Percentiles rank a stretch among this genome's conserved stretches.
Evolutionary conservation across 495 filamentous ascomycete genomes (phyloP).

Genomic region (Amphirosellinia nigrospora): DNA sequence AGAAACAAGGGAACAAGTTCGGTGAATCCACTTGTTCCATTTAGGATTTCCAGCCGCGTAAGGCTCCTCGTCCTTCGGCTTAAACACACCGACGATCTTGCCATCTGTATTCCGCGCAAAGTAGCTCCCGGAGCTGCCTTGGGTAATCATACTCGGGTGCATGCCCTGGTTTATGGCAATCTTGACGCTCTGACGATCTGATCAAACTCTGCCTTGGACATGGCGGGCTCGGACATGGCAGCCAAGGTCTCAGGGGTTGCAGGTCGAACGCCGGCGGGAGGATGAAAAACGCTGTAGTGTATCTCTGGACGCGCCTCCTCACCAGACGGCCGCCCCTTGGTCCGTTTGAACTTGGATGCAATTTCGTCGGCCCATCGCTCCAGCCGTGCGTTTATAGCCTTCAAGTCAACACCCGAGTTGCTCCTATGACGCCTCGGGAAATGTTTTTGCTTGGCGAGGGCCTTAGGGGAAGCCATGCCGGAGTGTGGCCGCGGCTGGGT

Average conservation of each 20-base stretch:
- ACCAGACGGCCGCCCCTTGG: slow-evolving; percentile 69
- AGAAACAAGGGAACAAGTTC: slow-evolving; percentile 95
- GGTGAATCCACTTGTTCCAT: slow-evolving; percentile 95
- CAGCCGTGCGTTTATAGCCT: slow-evolving; percentile 95
- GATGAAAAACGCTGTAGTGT: slow-evolving; percentile 93
- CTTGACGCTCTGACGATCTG: slow-evolving; percentile 88
- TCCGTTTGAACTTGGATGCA: slow-evolving; percentile 93
- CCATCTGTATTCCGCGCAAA: slow-evolving; percentile 92
- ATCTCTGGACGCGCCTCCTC: slow-evolving; percentile 94
- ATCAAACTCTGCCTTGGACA: slow-evolving; percentile 83
- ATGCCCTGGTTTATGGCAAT: slow-evolving; percentile 88
- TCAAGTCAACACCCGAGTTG: slow-evolving; percentile 92
- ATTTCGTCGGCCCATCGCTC: slow-evolving; percentile 99
- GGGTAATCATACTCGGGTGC: slow-evolving; percentile 93
- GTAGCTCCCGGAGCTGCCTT: slow-evolving; percentile 97
- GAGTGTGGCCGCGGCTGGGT: slow-evolving; percentile 64
- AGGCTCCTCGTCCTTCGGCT: slow-evolving; percentile 98
- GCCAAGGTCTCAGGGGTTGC: slow-evolving; percentile 77
- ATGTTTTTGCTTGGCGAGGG: slow-evolving; percentile 44
- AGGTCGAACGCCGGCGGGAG: slow-evolving; percentile 82
- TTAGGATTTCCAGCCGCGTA: slow-evolving; percentile 92
- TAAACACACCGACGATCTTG: slow-evolving; percentile 96
- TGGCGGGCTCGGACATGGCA: slow-evolving; percentile 56
- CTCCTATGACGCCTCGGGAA: slow-evolving; percentile 69
- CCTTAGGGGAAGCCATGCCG: slow-evolving; percentile 63